Evolutionary conservation across 768 basidiomycete genomes (phyloP).

Genomic region (Udeniomyces megalosporus): DNA sequence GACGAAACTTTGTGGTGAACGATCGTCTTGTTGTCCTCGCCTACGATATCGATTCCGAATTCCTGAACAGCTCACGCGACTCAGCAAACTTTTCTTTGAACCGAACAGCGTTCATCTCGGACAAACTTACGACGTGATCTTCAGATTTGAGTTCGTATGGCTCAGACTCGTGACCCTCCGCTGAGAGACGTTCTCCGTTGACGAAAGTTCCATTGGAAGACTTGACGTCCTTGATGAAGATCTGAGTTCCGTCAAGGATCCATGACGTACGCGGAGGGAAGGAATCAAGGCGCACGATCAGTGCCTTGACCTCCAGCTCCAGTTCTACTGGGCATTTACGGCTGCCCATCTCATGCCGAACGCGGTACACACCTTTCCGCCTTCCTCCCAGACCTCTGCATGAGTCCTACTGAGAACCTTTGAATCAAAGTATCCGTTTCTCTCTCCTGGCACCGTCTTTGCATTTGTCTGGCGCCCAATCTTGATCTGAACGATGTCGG

Average conservation of each 20-base stretch:
- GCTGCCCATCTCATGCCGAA: neutral
- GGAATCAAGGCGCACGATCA: neutral
- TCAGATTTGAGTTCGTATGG: constrained; percentile 88
- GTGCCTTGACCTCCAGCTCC: neutral
- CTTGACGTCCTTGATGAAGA: constrained; percentile 96
- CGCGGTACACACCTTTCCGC: constrained; percentile 47
- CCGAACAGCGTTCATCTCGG: constrained; percentile 13
- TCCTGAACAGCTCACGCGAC: constrained; percentile 40
- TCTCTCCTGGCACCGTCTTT: constrained; percentile 75
- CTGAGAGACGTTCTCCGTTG: constrained; percentile 79
- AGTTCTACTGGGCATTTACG: too few species aligned
- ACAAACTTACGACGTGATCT: constrained; percentile 70
- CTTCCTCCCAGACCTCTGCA: constrained; percentile 94
- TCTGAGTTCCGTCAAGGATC: constrained; percentile 35
- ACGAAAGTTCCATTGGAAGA: constrained; percentile 97
- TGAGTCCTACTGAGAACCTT: constrained; percentile 88
- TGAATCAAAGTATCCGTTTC: constrained; percentile 93
- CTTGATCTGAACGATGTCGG: constrained; percentile 51
- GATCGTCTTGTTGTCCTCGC: constrained; percentile 94
- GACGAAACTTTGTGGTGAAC: constrained; percentile 98
- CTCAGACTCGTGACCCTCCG: constrained; percentile 77
- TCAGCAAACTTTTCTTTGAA: neutral
- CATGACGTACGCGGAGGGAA: neutral
- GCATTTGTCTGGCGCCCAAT: constrained; percentile 92
- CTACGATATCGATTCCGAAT: constrained; percentile 98